Evolutionary conservation across 495 filamentous ascomycete species (phyloP), one percentile per base, ranked within the genome.

Genomic region (Penicillium diatomitis): DNA sequence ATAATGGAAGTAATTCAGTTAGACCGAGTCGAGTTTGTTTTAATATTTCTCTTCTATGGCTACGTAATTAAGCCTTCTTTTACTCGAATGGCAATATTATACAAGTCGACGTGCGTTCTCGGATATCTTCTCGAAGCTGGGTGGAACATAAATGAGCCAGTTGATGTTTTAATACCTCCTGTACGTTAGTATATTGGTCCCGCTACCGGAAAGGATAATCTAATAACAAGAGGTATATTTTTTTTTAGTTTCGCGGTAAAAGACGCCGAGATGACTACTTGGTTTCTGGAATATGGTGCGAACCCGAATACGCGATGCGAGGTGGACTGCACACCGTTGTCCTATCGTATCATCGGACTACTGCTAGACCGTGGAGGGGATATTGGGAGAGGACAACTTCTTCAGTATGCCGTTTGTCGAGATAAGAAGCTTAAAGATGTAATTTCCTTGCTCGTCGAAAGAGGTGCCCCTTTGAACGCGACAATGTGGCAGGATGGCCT

Each of bases 261-360:
- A 20, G 56, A 60, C 30, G 45, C 32, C 8, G 50, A 61, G 8
- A 56, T 64, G 57, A 64, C 55, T 7, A 42, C 8, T 12, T 64
- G 57, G 61, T 41, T 61, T 44, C 54, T 61, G 9, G 55, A 58
- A 44, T 57, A 58, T 41, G 53, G 52, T 27, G 61, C 61, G 4
- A 39, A 64, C 43, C 57, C 55, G 0, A 61, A 61, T 48, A 3
- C n/a, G 10, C 50, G 27, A 45, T 58, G 59, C 36, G 37, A 35
- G 2, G 42, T 58, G 7, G 48, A 58, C 34, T 41, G 34, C n/a
- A 58, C 58, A 0, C 50, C 53, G 37, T 36, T 62, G 4, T 60
- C 54, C 8, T 50, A 37, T 34, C 28, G n/a, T 10, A 39, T 38
- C 6, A 51, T 60, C 48, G 12, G 52, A 34, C 47, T 61, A 1